phyloP scores from a whole-genome alignment of 2,329 filamentous ascomycete genomes.

The Aulographum hederae region DNA sequence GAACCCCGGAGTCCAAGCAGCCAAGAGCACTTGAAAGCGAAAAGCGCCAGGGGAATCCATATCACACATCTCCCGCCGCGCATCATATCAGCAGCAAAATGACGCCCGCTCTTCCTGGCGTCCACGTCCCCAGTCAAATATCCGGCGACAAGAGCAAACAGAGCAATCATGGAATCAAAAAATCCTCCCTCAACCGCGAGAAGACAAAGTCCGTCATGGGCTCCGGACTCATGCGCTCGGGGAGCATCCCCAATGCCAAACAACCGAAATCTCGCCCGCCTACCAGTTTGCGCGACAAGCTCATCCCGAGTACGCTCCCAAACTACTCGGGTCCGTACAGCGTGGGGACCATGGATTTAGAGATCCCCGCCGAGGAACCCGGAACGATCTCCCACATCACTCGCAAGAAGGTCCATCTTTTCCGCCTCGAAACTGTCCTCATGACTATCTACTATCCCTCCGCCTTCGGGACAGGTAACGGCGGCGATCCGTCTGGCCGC shows the following conservation, averaged over 20 bases:
- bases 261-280: constrained; percentile 30
- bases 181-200: not conserved
- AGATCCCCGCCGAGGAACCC: constrained; percentile 30
- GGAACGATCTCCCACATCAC: constrained; percentile 31
- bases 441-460: constrained; percentile 50
- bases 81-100: too few relatives aligned
- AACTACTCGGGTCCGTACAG: constrained; percentile 34
- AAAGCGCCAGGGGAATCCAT: too few relatives aligned
- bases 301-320: constrained; percentile 26
- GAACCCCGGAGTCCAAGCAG: too few relatives aligned
- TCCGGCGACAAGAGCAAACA: too few relatives aligned
- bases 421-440: constrained; percentile 40
- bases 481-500: constrained; percentile 18
- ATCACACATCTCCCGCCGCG: too few relatives aligned
- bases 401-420: constrained; percentile 25
- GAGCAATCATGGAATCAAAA: too few relatives aligned
- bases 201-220: too few relatives aligned
- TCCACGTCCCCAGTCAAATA: too few relatives aligned
- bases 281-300: constrained; percentile 25
- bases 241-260: constrained; percentile 21
- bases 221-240: not conserved
- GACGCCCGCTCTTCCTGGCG: too few relatives aligned
- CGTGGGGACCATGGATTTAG: constrained; percentile 35
- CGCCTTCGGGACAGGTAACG: constrained; percentile 22
- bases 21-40: too few relatives aligned